Base-by-base conservation (phyloP, 768 basidiomycete species). In the Termitomyces sp. region DNA sequence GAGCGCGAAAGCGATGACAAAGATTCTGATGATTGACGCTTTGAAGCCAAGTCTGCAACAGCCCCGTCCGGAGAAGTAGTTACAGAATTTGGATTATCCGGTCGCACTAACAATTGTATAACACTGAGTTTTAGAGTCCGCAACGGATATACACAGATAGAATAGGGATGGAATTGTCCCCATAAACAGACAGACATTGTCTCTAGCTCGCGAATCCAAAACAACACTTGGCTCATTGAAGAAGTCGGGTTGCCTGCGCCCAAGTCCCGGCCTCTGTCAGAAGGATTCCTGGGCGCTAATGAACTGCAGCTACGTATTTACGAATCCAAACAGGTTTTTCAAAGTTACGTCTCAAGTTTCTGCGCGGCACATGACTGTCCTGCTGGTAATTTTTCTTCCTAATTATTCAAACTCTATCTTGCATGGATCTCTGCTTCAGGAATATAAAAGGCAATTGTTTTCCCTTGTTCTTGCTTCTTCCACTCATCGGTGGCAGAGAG, bases 171-270 rank as follows among this genome's bases (percentile, higher is more conserved):
- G 10, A 17, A 17, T 28, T 19, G 5, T 19, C 30, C 8, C 10
- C 17, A 17, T 21, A 5, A n/a, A 41, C 15, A 4, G n/a, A 26
- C 24, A 44, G 21, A 22, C 24, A 26, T 17, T 44, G 26, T 6
- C 15, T 37, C 15, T 37, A 37, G 44, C 26, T 44, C 35, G 24
- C 37, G 1, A 24, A 21, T 21, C 14, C 11, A 21, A 21, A 47
- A 19, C 30, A 8, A 32, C 14, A 32, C 93, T 97, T 81, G 90
- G 54, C 77, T 98, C 45, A 88, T 96, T 55, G 93, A 96, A 68
- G 93, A 96, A 72, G 93, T 96, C 59, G 93, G 94, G 12, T 72
- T 97, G 40, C 90, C 91, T 5, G 86, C 93, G 45, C 90, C 89
- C 52, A 92, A 85, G 72, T 86, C 89, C 70, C 88, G 90, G 69